Percentiles rank a stretch among this genome's conserved stretches.
Conservation (phyloP, 176 grass and related monocot species). For the Oryza rufipogon region DNA sequence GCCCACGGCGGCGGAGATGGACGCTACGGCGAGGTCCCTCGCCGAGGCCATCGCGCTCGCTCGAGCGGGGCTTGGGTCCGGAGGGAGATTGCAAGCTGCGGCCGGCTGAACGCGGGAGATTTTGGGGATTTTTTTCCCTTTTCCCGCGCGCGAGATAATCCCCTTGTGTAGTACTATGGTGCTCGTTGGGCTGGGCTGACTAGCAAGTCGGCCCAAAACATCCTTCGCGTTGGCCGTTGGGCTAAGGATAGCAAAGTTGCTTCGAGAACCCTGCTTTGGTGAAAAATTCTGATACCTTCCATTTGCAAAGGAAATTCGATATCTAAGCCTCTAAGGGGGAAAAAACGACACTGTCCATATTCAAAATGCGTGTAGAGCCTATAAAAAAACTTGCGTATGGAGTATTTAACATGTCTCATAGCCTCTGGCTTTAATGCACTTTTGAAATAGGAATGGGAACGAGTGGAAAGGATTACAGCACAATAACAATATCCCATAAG, state of each 20-base stretch:
- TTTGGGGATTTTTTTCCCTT: neutral
- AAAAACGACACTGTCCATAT: too few relatives aligned
- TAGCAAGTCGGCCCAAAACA: neutral
- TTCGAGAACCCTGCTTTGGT: neutral
- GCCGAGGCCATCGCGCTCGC: constrained; percentile 50
- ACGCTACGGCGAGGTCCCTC: constrained; percentile 64
- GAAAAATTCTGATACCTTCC: neutral
- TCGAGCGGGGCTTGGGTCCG: neutral
- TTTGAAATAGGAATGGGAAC: too few relatives aligned
- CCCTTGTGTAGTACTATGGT: too few relatives aligned
- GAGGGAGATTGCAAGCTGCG: neutral
- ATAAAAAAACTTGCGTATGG: too few relatives aligned
- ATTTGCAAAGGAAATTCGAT: neutral
- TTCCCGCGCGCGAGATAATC: neutral
- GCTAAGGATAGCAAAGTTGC: neutral
- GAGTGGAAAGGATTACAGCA: too few relatives aligned
- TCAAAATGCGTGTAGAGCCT: too few relatives aligned
- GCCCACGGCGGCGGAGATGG: constrained; percentile 64
- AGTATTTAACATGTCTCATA: too few relatives aligned
- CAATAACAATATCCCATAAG: too few relatives aligned
- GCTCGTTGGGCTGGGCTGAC: neutral
- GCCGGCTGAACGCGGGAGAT: constrained; percentile 34
- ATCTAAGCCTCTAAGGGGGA: too few relatives aligned
- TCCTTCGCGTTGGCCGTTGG: neutral
- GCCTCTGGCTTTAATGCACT: too few relatives aligned